phyloP scores from a whole-genome alignment of 1,139 yeast genomes.

The Debaryomyces fabryi region DNA sequence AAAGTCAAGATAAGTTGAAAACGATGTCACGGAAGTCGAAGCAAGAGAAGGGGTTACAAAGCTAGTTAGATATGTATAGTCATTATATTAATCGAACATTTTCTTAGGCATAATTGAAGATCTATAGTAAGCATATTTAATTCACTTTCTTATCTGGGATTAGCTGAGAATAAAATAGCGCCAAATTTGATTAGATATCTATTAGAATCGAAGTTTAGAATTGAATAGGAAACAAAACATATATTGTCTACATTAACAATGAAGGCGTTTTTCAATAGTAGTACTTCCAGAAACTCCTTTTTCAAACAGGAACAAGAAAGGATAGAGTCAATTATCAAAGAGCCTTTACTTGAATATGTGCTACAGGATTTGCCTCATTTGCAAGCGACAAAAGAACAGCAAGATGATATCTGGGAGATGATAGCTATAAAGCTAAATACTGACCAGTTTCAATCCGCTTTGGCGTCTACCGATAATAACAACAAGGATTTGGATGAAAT shows the following conservation, averaged over 20 bases:
- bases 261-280: conserved; percentile 6
- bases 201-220: background rate
- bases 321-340: conserved; percentile 27
- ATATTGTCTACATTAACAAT: background rate
- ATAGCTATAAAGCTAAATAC: conserved; percentile 37
- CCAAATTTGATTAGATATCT: background rate
- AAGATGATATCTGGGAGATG: conserved; percentile 39
- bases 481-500: conserved; percentile 23
- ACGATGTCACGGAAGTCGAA: conserved; percentile 33
- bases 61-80: background rate
- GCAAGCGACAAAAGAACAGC: conserved; percentile 27
- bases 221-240: background rate
- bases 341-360: conserved; percentile 34
- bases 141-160: background rate
- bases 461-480: conserved; percentile 8
- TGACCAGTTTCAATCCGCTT: conserved; percentile 19
- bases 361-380: conserved; percentile 38
- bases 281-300: conserved; percentile 23
- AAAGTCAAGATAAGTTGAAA: conserved; percentile 33
- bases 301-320: conserved; percentile 31
- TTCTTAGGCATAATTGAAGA: background rate
- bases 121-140: background rate
- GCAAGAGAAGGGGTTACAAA: conserved; percentile 34
- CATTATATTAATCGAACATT: background rate
- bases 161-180: background rate